Base-by-base conservation (phyloP, 116 monocot species). In the Dioscorea cayenensis region DNA sequence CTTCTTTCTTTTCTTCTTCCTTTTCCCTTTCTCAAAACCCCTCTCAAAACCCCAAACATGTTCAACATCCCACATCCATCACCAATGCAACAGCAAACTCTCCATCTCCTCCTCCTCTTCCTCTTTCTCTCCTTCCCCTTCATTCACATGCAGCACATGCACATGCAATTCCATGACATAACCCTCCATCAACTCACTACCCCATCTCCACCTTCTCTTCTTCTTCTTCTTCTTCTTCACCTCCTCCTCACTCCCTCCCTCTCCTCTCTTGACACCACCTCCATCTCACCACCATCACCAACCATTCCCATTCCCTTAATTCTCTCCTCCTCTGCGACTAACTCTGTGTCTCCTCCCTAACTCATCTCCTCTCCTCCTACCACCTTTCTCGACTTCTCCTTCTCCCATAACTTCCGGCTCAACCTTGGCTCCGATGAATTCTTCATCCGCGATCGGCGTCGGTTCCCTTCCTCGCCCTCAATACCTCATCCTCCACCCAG, bases 401-500 rank as follows among this genome's bases (percentile, higher is more conserved):
- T 82, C 16, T 81, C n/a, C 79, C 52, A 81, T 92, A 13, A 75
- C 85, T 1, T 86, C 92, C 14, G 92, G 92, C 68, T 86, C 14
- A 75, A 66, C 7, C 79, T 81, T n/a, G 92, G 92, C n/a, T n/a
- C n/a, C n/a, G n/a, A n/a, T n/a, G n/a, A n/a, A n/a, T n/a, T n/a
- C n/a, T n/a, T n/a, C n/a, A 79, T 92, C 43, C 80, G 92, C 28
- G n/a, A 69, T 88, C 28, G 92, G 92, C 20, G 84, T 92, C 5
- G 92, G 92, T 20, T 75, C 73, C 22, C 92, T 88, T 14, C 81
- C 88, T 0, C 49, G 71, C 13, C 67, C 81, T 6, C 86, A 92
- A 79, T 86, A 65, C 85, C 64, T 92, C 60, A 88, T 92, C 6
- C 37, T 92, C 20, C 88, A 92, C 73, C 92, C 67, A 88, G 92